Evolutionary conservation across 2,329 filamentous ascomycete genomes (phyloP).

Genomic region (Alternaria dauci): DNA sequence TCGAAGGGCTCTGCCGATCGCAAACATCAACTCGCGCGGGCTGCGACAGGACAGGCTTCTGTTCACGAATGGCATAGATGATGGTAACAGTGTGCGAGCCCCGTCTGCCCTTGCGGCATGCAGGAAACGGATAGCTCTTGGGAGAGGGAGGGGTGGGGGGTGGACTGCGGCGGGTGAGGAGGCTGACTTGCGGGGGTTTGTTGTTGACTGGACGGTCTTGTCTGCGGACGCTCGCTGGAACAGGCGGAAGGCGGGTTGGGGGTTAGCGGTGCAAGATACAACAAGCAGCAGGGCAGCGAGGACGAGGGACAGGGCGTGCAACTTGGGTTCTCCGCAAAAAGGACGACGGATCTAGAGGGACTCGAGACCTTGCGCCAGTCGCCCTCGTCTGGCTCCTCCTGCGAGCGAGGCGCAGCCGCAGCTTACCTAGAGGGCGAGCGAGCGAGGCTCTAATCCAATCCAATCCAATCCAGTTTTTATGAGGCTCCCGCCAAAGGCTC

Average conservation of each 20-base stretch:
- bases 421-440: constrained; percentile 13
- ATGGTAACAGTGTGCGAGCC: constrained; percentile 14
- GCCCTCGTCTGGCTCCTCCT: constrained; percentile 6
- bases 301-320: neutral
- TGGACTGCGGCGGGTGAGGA: constrained; percentile 18
- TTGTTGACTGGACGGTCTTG: constrained; percentile 16
- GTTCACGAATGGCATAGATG: constrained; percentile 22
- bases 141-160: constrained; percentile 1
- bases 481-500: constrained; percentile 23
- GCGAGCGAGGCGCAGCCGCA: constrained; percentile 18
- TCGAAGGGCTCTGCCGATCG: constrained; percentile 45
- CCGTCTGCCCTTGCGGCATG: constrained; percentile 14
- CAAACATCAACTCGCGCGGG: constrained; percentile 30
- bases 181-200: constrained; percentile 29
- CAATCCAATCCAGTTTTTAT: constrained; percentile 16
- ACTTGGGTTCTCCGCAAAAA: neutral
- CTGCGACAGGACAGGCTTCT: constrained; percentile 8
- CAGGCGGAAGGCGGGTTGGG: constrained; percentile 12
- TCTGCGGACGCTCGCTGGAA: constrained; percentile 15
- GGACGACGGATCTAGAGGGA: constrained; percentile 1
- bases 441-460: constrained; percentile 16
- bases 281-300: constrained; percentile 1
- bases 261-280: constrained; percentile 2
- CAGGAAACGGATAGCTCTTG: constrained; percentile 10
- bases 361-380: neutral